Percentiles rank a stretch among this genome's conserved stretches.
These are phyloP conservation scores for Nicotiana rustica DNA, from an alignment of 305 asterid genomes.

Conservation along the genomic window DNA sequence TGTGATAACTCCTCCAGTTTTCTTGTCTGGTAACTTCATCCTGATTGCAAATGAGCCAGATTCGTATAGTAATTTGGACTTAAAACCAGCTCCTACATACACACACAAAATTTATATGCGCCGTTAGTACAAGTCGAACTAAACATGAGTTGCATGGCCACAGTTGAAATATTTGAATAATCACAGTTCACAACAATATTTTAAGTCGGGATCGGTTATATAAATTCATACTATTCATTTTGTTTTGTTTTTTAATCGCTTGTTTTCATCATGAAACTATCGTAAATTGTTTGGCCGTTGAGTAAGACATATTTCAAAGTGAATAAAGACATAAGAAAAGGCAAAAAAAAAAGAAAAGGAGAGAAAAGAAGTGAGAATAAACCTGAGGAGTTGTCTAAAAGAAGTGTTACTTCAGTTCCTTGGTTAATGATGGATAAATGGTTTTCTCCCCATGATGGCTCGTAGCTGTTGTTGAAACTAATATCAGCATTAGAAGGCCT, in stretches of 20 bases:
- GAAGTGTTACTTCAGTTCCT: slow-evolving; percentile 50
- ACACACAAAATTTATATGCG: not conserved
- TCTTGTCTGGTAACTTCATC: slow-evolving; percentile 53
- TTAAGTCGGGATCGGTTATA: too few relatives aligned
- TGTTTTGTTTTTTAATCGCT: too few relatives aligned
- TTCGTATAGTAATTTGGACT: slow-evolving; percentile 49
- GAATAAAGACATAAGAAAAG: not conserved
- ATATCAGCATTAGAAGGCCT: slow-evolving; percentile 33
- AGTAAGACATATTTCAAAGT: not conserved
- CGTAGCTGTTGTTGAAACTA: slow-evolving; percentile 46
- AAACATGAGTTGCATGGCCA: not conserved
- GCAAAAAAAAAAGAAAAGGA: not conserved
- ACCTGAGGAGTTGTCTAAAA: slow-evolving; percentile 54
- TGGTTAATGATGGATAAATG: slow-evolving; percentile 48
- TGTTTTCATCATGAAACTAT: too few relatives aligned
- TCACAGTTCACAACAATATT: not conserved
- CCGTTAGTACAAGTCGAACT: not conserved
- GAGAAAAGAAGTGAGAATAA: too few relatives aligned
- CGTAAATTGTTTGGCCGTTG: not conserved
- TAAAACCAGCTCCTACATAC: slow-evolving; percentile 61
- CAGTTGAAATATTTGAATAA: not conserved
- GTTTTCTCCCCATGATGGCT: slow-evolving; percentile 50
- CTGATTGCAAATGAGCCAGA: slow-evolving; percentile 59
- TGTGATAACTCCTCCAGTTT: slow-evolving; percentile 55
- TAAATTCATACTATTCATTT: too few relatives aligned